A percentile compares a stretch with the other conserved stretches of the same genome.
Conservation (phyloP, 805 yeast genomes). For the Candida qinlingensis region DNA sequence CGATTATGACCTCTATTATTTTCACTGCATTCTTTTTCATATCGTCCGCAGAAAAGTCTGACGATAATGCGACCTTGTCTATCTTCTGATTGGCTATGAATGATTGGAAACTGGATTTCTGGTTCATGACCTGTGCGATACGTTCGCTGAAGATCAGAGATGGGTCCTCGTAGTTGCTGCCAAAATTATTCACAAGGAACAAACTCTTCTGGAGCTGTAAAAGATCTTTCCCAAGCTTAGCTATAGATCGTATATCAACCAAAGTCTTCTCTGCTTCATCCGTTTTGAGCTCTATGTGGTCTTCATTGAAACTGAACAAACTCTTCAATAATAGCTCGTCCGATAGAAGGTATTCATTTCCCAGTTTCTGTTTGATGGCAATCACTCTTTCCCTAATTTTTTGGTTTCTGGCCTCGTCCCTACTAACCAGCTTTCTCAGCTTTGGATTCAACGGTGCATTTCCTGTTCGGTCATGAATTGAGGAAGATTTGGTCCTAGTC, state of each 20-base stretch:
- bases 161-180: slow-evolving; percentile 1
- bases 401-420: not conserved
- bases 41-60: not conserved
- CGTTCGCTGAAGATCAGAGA: not conserved
- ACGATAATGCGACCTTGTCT: not conserved
- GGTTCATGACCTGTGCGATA: not conserved
- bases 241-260: slow-evolving; percentile 4
- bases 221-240: slow-evolving; percentile 6
- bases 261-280: not conserved
- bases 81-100: not conserved
- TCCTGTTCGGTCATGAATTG: not conserved
- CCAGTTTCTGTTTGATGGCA: not conserved
- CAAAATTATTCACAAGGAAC: slow-evolving; percentile 6
- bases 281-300: slow-evolving; percentile 2
- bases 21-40: not conserved
- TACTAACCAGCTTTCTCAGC: not conserved
- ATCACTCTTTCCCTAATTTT: not conserved
- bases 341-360: slow-evolving; percentile 4
- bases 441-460: not conserved
- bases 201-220: slow-evolving; percentile 10
- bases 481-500: not conserved
- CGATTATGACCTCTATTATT: slow-evolving; percentile 22
- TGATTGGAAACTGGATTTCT: not conserved
- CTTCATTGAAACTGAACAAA: slow-evolving; percentile 8
- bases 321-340: slow-evolving; percentile 11